These are phyloP conservation scores for Cyclaneusma minus DNA, from an alignment of 2,329 filamentous ascomycete species.

Conservation along the genomic window DNA sequence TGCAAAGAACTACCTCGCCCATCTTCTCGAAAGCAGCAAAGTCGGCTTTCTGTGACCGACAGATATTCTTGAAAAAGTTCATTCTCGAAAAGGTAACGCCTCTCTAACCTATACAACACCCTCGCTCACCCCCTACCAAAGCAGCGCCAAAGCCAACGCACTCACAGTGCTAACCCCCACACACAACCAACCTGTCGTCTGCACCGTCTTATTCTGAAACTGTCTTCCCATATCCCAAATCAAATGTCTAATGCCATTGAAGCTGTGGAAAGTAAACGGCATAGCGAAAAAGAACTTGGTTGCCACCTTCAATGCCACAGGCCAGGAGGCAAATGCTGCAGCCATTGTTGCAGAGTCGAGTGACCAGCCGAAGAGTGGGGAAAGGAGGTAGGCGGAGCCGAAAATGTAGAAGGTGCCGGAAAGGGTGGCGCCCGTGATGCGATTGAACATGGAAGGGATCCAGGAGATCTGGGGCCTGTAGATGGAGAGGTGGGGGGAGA, in stretches of 20 bases:
- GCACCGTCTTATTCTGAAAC: constrained; percentile 48
- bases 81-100: no score
- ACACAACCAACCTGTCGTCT: constrained; percentile 47
- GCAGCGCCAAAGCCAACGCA: constrained; percentile 20
- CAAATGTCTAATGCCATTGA: constrained; percentile 60
- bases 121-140: constrained; percentile 8
- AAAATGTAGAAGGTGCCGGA: constrained; percentile 52
- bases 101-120: constrained; percentile 1
- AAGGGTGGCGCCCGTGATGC: constrained; percentile 45
- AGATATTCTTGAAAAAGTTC: no score
- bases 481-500: constrained; percentile 55
- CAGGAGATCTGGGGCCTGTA: constrained; percentile 59
- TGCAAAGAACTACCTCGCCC: no score
- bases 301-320: constrained; percentile 38
- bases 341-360: constrained; percentile 48
- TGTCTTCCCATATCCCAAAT: constrained; percentile 49
- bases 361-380: constrained; percentile 51
- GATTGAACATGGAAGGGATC: constrained; percentile 43
- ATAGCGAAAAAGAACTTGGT: constrained; percentile 43
- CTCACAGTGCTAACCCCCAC: constrained; percentile 37
- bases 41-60: no score
- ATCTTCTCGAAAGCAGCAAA: no score
- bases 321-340: constrained; percentile 46
- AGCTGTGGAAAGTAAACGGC: constrained; percentile 52
- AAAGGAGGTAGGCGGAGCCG: constrained; percentile 47